Evolutionary conservation across 163 green algal genomes (phyloP), one percentile per base, ranked within the genome.

Genomic region (Coccomyxa subellipsoidea): DNA sequence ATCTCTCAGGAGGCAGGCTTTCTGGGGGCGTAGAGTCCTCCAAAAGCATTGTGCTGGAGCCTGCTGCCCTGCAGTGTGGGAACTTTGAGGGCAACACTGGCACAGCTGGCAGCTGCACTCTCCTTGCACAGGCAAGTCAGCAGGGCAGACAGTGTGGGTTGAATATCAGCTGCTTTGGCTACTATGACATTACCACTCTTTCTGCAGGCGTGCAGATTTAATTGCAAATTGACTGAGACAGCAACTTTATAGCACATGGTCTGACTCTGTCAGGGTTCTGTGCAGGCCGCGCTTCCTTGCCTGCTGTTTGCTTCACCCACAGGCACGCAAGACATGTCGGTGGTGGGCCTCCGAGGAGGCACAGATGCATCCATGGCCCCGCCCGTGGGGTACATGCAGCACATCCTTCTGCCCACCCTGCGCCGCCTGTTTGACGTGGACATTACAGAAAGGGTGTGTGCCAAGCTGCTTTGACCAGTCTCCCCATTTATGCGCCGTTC

Each of bases 291-390:
- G 12, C 80, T 97, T 78, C 93, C 93, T 18, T 91, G 85, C 82
- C 54, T 93, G 47, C 77, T 97, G 72, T 90, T 87, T 79, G 77
- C 80, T 25, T 34, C 27, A 76, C 25, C 35, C 9, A 80, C 15
- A 15, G 18, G 36, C 59, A 25, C 35, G 21, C 66, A 59, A 36
- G 38, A 80, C 12, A 15, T 10, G 36, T 87, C 83, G 4, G 39
- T 38, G 31, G 75, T 94, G 54, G 81, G 89, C 47, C 89, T 98
- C 47, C 81, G 78, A 0, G 94, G 94, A 2, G 94, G 94, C 75
- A 98, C 94, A 0, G 94, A 98, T 81, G 94, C 92, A 0, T 54
- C 88, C 36, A 90, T 95, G 83, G 94, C 94, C 0, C 94, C 94
- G 0, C 92, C 94, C 0, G 85, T 90, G 0, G 88, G 81, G 78